Evolutionary conservation across 495 filamentous ascomycete genomes (phyloP).

Genomic region (Penicillium coffeae): DNA sequence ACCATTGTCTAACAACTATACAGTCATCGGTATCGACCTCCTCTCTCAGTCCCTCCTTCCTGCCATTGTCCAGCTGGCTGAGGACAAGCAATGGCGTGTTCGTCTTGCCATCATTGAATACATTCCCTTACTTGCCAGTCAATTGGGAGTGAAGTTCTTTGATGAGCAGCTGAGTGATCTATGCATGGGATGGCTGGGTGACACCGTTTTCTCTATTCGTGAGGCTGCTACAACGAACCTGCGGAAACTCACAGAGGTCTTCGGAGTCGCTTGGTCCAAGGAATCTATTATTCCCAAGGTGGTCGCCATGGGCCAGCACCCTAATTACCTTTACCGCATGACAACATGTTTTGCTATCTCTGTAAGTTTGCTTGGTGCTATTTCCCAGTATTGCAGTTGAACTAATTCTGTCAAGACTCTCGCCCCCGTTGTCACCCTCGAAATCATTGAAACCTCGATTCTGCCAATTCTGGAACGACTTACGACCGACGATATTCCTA

Average conservation of each 20-base stretch:
- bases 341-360: constrained; percentile 98
- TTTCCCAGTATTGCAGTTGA: neutral
- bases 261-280: constrained; percentile 97
- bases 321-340: constrained; percentile 99
- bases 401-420: constrained; percentile 67
- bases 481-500: constrained; percentile 89
- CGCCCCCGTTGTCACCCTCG: constrained; percentile 83
- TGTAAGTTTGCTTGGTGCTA: constrained; percentile 53
- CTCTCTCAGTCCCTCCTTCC: constrained; percentile 95
- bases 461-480: constrained; percentile 94
- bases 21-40: constrained; percentile 95
- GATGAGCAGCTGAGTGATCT: constrained; percentile 92
- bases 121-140: constrained; percentile 91
- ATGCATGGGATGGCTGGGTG: constrained; percentile 99
- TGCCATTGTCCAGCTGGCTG: constrained; percentile 95
- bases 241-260: constrained; percentile 97
- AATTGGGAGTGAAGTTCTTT: constrained; percentile 96
- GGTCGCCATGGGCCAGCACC: constrained; percentile 94
- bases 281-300: constrained; percentile 97
- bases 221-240: constrained; percentile 96
- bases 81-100: constrained; percentile 99
- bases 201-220: constrained; percentile 96
- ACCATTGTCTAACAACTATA: constrained; percentile 7
- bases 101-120: constrained; percentile 98
- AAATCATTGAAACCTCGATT: constrained; percentile 87